Base-by-base conservation (phyloP, 2,329 filamentous ascomycete genomes). In the Dendrostoma leiphaemia region DNA sequence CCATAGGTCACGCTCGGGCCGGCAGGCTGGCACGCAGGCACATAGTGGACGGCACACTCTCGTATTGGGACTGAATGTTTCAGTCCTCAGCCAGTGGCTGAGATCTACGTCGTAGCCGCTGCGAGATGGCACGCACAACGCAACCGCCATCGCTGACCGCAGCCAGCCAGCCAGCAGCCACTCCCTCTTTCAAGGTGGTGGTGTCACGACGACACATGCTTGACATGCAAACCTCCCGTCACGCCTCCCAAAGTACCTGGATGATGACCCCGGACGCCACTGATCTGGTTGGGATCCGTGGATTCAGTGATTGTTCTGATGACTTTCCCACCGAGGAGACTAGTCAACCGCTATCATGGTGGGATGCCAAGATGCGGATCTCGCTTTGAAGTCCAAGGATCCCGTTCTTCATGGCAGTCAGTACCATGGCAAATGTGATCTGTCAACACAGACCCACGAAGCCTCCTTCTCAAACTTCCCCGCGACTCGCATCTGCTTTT, bases 11-110 rank as follows among this genome's bases (percentile, higher is more conserved):
- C n/a, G n/a, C n/a, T n/a, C n/a, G n/a, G n/a, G n/a, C n/a, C n/a
- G n/a, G n/a, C n/a, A n/a, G n/a, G n/a, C n/a, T n/a, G n/a, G n/a
- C n/a, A n/a, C n/a, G n/a, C n/a, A n/a, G n/a, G n/a, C n/a, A n/a
- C n/a, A n/a, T n/a, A n/a, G n/a, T n/a, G 24, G 21, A 55, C 45
- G 34, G 32, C 38, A 52, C 24, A 41, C 35, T 21, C 40, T n/a
- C n/a, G n/a, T n/a, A n/a, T n/a, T n/a, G n/a, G n/a, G 43, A 24
- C 41, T 40, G 48, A 21, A 32, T 23, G 34, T 46, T 34, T 52
- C 48, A 52, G 12, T 5, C 24, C 17, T 10, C 8, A 28, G 9
- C 47, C 17, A 40, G 34, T 32, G 47, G 26, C 35, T 28, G 28
- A 40, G 26, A 21, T 31, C 32, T 24, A n/a, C 21, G n/a, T 9